A percentile compares a stretch with the other conserved stretches of the same genome.
Conservation (phyloP, 1,284 basidiomycete species). For the Ceratobasidium sp. region DNA sequence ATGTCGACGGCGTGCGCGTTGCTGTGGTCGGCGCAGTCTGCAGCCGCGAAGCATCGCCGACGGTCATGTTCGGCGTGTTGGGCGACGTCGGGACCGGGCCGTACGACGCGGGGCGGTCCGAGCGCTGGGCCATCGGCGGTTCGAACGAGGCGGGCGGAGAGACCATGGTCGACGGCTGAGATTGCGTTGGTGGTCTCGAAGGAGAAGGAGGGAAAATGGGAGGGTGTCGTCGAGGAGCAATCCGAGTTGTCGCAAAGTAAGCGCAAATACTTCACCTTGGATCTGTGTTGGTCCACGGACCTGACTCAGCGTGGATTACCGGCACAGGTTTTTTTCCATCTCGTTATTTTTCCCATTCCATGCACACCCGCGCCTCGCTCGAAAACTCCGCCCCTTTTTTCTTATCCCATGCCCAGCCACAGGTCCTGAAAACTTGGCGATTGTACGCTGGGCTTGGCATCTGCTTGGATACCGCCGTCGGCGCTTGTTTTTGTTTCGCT, state of each 20-base stretch:
- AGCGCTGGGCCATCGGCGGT: constrained; percentile 16
- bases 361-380: not conserved
- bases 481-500: not conserved
- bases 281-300: not conserved
- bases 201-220: constrained; percentile 5
- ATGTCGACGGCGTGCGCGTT: constrained; percentile 16
- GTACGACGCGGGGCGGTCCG: constrained; percentile 10
- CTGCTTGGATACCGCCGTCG: not conserved
- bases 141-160: constrained; percentile 28
- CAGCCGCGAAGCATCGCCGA: constrained; percentile 3
- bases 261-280: constrained; percentile 8
- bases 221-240: constrained; percentile 28
- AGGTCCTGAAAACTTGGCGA: not conserved
- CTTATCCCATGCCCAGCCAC: not conserved
- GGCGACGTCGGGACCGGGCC: constrained; percentile 34
- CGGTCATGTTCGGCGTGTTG: not conserved
- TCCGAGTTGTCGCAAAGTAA: not conserved
- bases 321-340: not conserved
- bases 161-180: constrained; percentile 2
- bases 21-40: not conserved
- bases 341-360: not conserved
- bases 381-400: not conserved
- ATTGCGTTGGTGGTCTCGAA: constrained; percentile 5
- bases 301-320: constrained; percentile 10
- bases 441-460: not conserved